Evolutionary conservation across 208 protist genomes (phyloP).

Genomic region (Acanthamoeba quina): DNA sequence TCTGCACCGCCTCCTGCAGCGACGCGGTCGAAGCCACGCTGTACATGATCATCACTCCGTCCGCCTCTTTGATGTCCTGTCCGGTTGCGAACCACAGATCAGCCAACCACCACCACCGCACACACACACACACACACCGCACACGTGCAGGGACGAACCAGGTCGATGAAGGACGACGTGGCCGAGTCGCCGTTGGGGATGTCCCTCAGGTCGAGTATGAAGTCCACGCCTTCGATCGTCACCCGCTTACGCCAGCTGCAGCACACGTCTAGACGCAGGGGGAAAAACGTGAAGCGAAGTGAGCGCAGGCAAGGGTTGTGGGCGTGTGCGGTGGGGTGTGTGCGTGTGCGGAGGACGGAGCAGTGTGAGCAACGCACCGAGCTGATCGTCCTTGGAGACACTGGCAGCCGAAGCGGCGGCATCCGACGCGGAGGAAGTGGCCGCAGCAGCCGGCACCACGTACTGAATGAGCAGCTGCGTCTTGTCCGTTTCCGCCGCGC

Average conservation of each 20-base stretch:
- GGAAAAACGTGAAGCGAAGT: background rate
- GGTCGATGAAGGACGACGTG: background rate
- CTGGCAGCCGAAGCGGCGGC: background rate
- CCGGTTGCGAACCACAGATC: background rate
- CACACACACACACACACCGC: too few species aligned
- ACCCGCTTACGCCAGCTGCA: constrained; percentile 44
- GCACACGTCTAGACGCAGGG: background rate
- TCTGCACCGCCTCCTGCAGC: constrained; percentile 48
- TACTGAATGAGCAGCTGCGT: constrained; percentile 13
- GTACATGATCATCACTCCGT: constrained; percentile 68
- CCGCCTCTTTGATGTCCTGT: constrained; percentile 58
- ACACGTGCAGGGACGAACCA: background rate
- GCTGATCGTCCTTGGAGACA: background rate
- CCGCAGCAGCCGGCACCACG: background rate
- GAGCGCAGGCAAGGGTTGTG: too few species aligned
- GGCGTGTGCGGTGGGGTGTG: background rate
- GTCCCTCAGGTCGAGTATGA: constrained; percentile 28
- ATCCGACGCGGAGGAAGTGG: background rate
- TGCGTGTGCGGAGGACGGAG: background rate
- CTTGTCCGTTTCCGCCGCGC: constrained; percentile 40
- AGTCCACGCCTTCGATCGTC: constrained; percentile 28
- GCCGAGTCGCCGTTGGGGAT: constrained; percentile 13
- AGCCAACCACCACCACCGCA: background rate
- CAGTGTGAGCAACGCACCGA: background rate
- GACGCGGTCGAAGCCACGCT: background rate